Base-by-base conservation (phyloP, 1,284 basidiomycete species). In the Marasmius fiardii region DNA sequence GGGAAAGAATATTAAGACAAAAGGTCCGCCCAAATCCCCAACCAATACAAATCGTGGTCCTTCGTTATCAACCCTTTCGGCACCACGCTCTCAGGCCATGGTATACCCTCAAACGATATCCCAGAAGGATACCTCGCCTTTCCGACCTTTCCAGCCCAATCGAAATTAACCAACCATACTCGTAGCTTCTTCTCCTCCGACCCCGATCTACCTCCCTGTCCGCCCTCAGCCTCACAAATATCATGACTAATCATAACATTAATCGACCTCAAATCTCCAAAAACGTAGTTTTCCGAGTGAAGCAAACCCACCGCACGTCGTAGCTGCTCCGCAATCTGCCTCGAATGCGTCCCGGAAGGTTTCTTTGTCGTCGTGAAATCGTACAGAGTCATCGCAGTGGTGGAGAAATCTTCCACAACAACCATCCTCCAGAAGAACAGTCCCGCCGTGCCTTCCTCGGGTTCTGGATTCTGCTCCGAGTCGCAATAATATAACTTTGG, bases 1-100 rank as follows among this genome's bases (percentile, higher is more conserved):
- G 10, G 10, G 10, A 31, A 31, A 31, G 10, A 6, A n/a, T 41
- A 4, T 21, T 41, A 41, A n/a, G 39, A 4, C 20, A 44, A 44
- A 23, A 20, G 11, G 21, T 49, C 28, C 1, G 28, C 4, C 47
- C 23, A 49, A 11, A 16, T 49, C 47, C 47, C 7, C 10, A 49
- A 20, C 47, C 47, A 49, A n/a, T 49, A 49, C 31, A 31, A 14
- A 49, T 49, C 47, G 33, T 49, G 47, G 4, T 49, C 26, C 47
- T 49, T 49, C 18, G 26, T 49, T 8, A 49, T 49, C 26, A 49
- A 20, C n/a, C 47, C 47, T 33, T n/a, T 49, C n/a, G 47, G 47
- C n/a, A 6, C 10, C 10, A 49, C 47, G 2, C 47, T 26, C 4
- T 26, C 26, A 4, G 47, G 47, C 47, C 47, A 49, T 7, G 10